phyloP scores from a whole-genome alignment of 1,139 yeast genomes.

The Yamadazyma dushanensis region DNA sequence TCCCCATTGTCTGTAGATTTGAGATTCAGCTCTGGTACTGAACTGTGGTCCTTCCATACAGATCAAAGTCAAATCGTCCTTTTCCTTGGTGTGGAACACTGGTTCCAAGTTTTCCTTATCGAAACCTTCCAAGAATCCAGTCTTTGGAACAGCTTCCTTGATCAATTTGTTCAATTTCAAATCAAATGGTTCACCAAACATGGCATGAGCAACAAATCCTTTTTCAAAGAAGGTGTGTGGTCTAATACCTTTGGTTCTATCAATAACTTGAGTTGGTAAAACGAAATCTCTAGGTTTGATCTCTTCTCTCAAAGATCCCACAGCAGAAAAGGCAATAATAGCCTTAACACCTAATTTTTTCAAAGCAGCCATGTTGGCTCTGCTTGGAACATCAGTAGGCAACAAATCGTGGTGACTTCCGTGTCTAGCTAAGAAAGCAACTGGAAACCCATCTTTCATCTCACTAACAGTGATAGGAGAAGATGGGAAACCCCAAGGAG shows the following conservation, averaged over 20 bases:
- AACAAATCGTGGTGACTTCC: slow-evolving; percentile 86
- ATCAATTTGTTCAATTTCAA: slow-evolving; percentile 66
- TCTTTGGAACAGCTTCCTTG: slow-evolving; percentile 51
- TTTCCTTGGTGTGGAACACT: slow-evolving; percentile 55
- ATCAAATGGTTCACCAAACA: slow-evolving; percentile 97
- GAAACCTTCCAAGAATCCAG: slow-evolving; percentile 55
- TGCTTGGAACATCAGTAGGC: slow-evolving; percentile 88
- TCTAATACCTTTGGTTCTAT: slow-evolving; percentile 93
- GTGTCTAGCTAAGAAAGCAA: slow-evolving; percentile 94
- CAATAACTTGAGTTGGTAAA: slow-evolving; percentile 91
- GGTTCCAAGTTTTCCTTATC: slow-evolving; percentile 36
- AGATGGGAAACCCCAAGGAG: slow-evolving; percentile 98
- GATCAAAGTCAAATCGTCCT: slow-evolving; percentile 75
- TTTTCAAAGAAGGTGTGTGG: slow-evolving; percentile 86
- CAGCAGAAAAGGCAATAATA: slow-evolving; percentile 91
- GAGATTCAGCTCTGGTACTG: slow-evolving; percentile 96
- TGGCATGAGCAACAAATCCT: slow-evolving; percentile 96
- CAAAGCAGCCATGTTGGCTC: slow-evolving; percentile 95
- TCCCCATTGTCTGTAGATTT: slow-evolving; percentile 84
- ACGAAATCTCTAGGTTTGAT: slow-evolving; percentile 95
- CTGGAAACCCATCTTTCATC: slow-evolving; percentile 73
- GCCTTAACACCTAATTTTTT: slow-evolving; percentile 84
- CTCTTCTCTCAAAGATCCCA: slow-evolving; percentile 88
- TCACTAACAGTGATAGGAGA: slow-evolving; percentile 88
- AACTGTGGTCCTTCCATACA: slow-evolving; percentile 99